These are phyloP conservation scores for Entrophospora sp. DNA, from an alignment of 192 early-diverging fungal genomes.

Conservation along the genomic window DNA sequence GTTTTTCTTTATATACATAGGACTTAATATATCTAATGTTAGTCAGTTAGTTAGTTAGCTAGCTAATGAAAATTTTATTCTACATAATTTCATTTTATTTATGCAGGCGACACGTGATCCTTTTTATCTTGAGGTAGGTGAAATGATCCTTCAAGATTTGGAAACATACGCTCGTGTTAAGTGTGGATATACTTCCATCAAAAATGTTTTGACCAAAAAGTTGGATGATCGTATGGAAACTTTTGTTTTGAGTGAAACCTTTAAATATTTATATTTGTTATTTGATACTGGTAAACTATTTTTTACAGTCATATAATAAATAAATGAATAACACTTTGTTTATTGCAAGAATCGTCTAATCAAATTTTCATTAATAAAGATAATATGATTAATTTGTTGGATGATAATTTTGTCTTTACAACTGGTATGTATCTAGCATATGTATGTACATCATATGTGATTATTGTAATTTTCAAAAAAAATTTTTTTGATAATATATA, in stretches of 20 bases:
- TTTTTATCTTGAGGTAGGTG: constrained; percentile 85
- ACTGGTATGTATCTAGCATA: constrained; percentile 44
- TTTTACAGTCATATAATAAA: too few relatives aligned
- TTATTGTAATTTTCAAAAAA: too few relatives aligned
- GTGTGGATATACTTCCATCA: constrained; percentile 77
- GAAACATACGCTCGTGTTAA: constrained; percentile 53
- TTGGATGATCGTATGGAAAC: constrained; percentile 90
- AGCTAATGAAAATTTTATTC: too few relatives aligned
- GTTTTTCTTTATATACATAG: too few relatives aligned
- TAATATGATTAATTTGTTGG: constrained; percentile 57
- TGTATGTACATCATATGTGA: too few relatives aligned
- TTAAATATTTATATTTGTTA: constrained; percentile 96
- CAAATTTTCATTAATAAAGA: constrained; percentile 33
- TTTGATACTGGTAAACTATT: constrained; percentile 69
- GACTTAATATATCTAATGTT: too few relatives aligned
- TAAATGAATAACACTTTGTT: too few relatives aligned
- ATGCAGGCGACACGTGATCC: constrained; percentile 73
- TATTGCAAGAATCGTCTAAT: too few relatives aligned
- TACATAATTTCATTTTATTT: background rate
- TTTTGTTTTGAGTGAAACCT: constrained; percentile 86
- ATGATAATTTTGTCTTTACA: constrained; percentile 81
- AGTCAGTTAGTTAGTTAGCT: too few relatives aligned
- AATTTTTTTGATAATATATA: background rate
- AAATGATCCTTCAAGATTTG: constrained; percentile 75
- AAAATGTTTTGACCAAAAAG: constrained; percentile 49